phyloP scores from a whole-genome alignment of 768 basidiomycete species.

The Amanita pallidorosea region DNA sequence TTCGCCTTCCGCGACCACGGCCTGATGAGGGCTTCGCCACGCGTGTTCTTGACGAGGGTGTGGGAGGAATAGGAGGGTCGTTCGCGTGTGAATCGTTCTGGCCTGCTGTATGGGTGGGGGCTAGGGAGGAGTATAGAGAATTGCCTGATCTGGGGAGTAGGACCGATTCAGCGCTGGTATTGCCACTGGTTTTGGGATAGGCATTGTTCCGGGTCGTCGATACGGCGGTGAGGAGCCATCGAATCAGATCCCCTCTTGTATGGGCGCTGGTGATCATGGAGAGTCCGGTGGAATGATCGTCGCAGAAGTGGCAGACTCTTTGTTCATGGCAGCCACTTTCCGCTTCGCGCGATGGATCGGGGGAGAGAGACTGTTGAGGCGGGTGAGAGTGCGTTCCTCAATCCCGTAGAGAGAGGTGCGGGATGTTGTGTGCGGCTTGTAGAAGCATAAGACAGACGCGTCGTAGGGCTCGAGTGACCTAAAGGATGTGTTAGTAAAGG shows the following conservation, averaged over 20 bases:
- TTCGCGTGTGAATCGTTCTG: slow-evolving; percentile 68
- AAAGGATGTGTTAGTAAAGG: slow-evolving; percentile 27
- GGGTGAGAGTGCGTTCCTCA: slow-evolving; percentile 47
- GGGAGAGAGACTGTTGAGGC: slow-evolving; percentile 27
- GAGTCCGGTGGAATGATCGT: slow-evolving; percentile 30
- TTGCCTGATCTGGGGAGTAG: slow-evolving; percentile 21
- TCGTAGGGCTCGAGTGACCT: slow-evolving; percentile 77
- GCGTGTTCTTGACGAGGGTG: slow-evolving; percentile 33
- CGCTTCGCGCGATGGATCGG: slow-evolving; percentile 51
- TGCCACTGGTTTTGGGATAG: slow-evolving; percentile 22
- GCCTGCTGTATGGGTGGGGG: slow-evolving; percentile 70
- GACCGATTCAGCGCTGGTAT: slow-evolving; percentile 22
- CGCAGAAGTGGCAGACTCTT: slow-evolving; percentile 41
- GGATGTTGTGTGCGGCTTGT: slow-evolving; percentile 72
- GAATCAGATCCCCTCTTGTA: slow-evolving; percentile 29
- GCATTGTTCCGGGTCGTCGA: slow-evolving; percentile 35
- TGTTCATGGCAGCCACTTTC: slow-evolving; percentile 32
- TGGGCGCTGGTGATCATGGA: slow-evolving; percentile 18
- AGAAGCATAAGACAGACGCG: slow-evolving; percentile 78
- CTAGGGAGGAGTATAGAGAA: slow-evolving; percentile 65
- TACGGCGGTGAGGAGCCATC: slow-evolving; percentile 32
- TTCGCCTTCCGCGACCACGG: slow-evolving; percentile 16
- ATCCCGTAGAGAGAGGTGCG: slow-evolving; percentile 55
- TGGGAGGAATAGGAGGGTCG: slow-evolving; percentile 52
- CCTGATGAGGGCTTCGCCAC: slow-evolving; percentile 28